A percentile compares a stretch with the other conserved stretches of the same genome.
Conservation (phyloP, 1,139 yeast species). For the Taphrina sp. region DNA sequence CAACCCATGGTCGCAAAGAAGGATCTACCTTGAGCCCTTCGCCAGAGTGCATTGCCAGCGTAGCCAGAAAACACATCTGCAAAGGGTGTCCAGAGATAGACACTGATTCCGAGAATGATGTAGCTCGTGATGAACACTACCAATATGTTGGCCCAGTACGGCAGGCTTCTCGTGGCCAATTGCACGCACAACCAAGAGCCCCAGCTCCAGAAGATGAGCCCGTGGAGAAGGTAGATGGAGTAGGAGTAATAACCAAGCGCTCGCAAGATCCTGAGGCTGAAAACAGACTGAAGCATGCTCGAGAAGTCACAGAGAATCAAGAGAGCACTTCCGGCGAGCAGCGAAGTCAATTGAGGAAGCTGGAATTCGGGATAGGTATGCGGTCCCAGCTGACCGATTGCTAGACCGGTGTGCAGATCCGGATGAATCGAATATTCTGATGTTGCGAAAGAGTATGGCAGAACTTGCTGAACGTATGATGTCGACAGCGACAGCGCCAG, state of each 20-base stretch:
- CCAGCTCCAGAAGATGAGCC: conserved; percentile 30
- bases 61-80: conserved; percentile 27
- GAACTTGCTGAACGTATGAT: conserved; percentile 20
- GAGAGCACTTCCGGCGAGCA: conserved; percentile 26
- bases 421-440: conserved; percentile 21
- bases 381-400: conserved; percentile 14
- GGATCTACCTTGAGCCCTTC: conserved; percentile 28
- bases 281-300: conserved; percentile 1
- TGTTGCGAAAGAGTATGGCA: conserved; percentile 12
- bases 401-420: conserved; percentile 21
- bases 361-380: conserved; percentile 18
- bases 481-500: conserved; percentile 15
- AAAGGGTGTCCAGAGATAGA: conserved; percentile 26
- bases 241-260: conserved; percentile 31
- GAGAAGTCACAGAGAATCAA: conserved; percentile 20
- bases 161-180: conserved; percentile 8
- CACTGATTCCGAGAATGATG: conserved; percentile 4
- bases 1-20: conserved; percentile 29
- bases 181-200: conserved; percentile 26
- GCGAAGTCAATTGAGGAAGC: conserved; percentile 20
- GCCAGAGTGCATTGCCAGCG: conserved; percentile 29
- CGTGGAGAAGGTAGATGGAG: conserved; percentile 30
- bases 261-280: conserved; percentile 12
- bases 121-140: conserved; percentile 26
- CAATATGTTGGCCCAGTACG: conserved; percentile 30